A percentile compares a stretch with the other conserved stretches of the same genome.
Conservation (phyloP, 225 moss, liverwort and hornwort genomes). For the Marchantia paleacea region DNA sequence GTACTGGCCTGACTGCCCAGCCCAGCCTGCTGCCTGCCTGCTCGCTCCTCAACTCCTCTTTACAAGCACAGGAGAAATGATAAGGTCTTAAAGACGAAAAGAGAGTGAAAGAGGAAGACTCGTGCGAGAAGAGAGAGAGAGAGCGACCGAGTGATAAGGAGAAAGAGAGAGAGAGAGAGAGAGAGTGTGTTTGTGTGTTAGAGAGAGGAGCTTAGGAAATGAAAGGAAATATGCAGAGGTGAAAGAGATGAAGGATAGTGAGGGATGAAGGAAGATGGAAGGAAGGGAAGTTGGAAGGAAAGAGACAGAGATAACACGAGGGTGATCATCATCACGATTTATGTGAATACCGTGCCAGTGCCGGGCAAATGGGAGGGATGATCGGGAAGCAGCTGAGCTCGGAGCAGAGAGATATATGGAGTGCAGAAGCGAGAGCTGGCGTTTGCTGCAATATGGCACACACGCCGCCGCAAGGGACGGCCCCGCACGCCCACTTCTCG, state of each 20-base stretch:
- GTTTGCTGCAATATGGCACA: conserved; percentile 1
- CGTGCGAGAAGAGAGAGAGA: background rate
- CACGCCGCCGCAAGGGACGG: conserved; percentile 20
- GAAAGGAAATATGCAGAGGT: background rate
- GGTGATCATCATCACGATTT: background rate
- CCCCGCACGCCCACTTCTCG: conserved; percentile 3
- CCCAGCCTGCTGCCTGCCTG: no score
- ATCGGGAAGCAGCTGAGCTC: conserved; percentile 15
- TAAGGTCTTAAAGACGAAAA: conserved; percentile 1
- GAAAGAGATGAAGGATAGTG: no score
- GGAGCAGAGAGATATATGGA: conserved; percentile 12
- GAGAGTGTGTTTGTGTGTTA: background rate
- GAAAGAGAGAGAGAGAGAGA: background rate
- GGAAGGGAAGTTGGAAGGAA: background rate
- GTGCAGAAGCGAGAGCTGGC: conserved; percentile 1
- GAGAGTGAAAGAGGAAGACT: no score
- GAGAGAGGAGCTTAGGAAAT: background rate
- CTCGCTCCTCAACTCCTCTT: background rate
- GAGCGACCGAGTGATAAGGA: background rate
- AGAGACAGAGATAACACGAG: background rate
- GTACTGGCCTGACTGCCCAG: background rate
- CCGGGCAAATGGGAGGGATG: conserved; percentile 12
- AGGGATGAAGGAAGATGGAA: background rate
- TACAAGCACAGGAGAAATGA: background rate
- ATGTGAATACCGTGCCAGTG: background rate